Evolutionary conservation across 768 basidiomycete genomes (phyloP), one percentile per base, ranked within the genome.

Genomic region (Kwoniella sp.): DNA sequence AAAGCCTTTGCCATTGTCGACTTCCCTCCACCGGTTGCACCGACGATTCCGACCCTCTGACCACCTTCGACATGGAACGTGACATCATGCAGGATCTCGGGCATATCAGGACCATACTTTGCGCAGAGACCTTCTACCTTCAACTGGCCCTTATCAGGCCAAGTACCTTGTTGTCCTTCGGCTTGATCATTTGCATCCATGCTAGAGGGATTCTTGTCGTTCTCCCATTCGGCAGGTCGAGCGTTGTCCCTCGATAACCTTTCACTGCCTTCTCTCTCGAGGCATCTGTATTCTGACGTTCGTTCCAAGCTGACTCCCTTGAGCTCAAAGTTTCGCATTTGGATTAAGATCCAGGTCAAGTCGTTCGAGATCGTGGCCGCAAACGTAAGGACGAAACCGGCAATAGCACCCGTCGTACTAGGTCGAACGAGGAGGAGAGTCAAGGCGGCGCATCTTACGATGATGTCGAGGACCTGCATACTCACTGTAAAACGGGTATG

Each of bases 11-110:
- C 76, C 12, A 79, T 58, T 1, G 77, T 79, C 19, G 70, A 73
- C 54, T 78, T 78, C 2, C 77, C 77, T 5, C 75, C 73, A 9
- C 77, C 76, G 13, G 73, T 75, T 1, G 70, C 65, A 17, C 77
- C 77, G 17, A 77, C 76, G 26, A 79, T 72, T 2, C 77, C 77
- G 6, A 79, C 71, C 7, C 72, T 48, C 55, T 77, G 59, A 3
- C 73, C 69, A 0, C 72, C 72, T 9, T 57, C 48, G 4, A 75
- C 60, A 9, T 55, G 29, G 54, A 79, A 79, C 0, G 67, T 56
- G 13, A 79, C 68, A 44, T 71, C 65, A 50, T 75, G 73, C 10
- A 79, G 63, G 33, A 79, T 76, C 19, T 75, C 65, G 1, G 71
- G 76, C 52, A 71, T 60, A 33, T 73, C 69, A 6, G 64, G 63